Conservation (phyloP, 257 asterid species). For the Solanum sitiens region DNA sequence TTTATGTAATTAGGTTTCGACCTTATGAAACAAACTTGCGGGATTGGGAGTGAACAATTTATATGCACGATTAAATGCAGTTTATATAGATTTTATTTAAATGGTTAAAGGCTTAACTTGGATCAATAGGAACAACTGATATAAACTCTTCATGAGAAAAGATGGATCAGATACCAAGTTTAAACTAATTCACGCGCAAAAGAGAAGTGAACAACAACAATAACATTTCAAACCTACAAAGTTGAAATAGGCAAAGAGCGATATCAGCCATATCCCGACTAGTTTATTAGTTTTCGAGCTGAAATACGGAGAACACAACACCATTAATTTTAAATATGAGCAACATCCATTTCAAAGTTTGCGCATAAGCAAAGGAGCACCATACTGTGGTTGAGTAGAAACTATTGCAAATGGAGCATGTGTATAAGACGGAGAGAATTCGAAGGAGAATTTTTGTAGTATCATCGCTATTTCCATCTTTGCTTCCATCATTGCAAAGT, state of each 20-base stretch:
- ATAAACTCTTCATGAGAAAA: background rate
- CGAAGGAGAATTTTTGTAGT: constrained; percentile 15
- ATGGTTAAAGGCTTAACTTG: too few relatives aligned
- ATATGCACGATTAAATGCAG: too few relatives aligned
- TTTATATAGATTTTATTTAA: too few relatives aligned
- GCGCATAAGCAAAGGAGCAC: constrained; percentile 18
- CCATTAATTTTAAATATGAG: background rate
- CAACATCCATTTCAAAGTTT: background rate
- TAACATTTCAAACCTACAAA: too few relatives aligned
- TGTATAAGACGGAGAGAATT: constrained; percentile 20
- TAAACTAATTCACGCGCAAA: background rate
- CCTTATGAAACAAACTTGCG: too few relatives aligned
- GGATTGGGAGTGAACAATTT: too few relatives aligned
- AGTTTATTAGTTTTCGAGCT: too few relatives aligned
- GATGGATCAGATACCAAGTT: background rate
- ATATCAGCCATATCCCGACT: too few relatives aligned
- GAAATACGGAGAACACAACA: background rate
- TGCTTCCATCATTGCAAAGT: constrained; percentile 26
- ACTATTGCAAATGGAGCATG: constrained; percentile 19
- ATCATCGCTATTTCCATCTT: constrained; percentile 24
- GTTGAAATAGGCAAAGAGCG: too few relatives aligned
- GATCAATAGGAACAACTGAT: background rate
- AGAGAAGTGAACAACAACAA: background rate
- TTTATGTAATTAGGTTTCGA: too few relatives aligned
- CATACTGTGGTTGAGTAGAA: constrained; percentile 22